Conservation (phyloP, 768 basidiomycete genomes). For the Podaxis sp. region DNA sequence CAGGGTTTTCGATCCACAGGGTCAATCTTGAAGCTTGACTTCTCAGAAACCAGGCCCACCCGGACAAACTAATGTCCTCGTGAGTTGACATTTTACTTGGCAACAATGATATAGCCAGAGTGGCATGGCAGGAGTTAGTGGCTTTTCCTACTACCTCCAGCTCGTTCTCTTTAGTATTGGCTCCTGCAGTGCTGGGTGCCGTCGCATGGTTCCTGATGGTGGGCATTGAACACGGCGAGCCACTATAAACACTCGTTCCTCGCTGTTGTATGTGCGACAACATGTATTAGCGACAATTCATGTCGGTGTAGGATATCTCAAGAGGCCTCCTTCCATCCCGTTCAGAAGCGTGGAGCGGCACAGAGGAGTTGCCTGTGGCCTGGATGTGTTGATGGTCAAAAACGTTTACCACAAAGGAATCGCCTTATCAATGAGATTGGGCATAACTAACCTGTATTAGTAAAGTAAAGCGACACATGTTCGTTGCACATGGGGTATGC, state of each 20-base stretch:
- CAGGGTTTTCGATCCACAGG: slow-evolving; percentile 1
- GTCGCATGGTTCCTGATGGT: slow-evolving; percentile 6
- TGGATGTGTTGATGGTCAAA: too few species aligned
- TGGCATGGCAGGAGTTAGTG: not conserved
- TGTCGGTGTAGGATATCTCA: slow-evolving; percentile 12
- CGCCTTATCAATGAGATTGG: too few species aligned
- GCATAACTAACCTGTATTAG: too few species aligned
- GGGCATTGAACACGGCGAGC: not conserved
- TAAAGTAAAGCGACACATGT: too few species aligned
- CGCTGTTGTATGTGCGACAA: slow-evolving; percentile 11
- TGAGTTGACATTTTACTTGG: slow-evolving; percentile 8
- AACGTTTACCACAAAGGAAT: too few species aligned
- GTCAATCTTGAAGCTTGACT: slow-evolving; percentile 4
- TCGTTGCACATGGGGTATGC: too few species aligned
- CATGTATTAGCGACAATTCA: not conserved
- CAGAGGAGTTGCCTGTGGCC: too few species aligned
- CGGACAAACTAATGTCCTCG: slow-evolving; percentile 11
- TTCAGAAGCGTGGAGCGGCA: slow-evolving; percentile 2
- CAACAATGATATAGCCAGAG: not conserved
- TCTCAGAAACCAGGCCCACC: not conserved
- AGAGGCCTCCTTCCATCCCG: slow-evolving; percentile 6
- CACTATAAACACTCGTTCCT: slow-evolving; percentile 13
- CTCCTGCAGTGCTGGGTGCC: slow-evolving; percentile 1
- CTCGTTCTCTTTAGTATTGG: not conserved
- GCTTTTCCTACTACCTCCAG: slow-evolving; percentile 12